phyloP scores from a whole-genome alignment of 305 asterid species.

The Rubia peregrina region DNA sequence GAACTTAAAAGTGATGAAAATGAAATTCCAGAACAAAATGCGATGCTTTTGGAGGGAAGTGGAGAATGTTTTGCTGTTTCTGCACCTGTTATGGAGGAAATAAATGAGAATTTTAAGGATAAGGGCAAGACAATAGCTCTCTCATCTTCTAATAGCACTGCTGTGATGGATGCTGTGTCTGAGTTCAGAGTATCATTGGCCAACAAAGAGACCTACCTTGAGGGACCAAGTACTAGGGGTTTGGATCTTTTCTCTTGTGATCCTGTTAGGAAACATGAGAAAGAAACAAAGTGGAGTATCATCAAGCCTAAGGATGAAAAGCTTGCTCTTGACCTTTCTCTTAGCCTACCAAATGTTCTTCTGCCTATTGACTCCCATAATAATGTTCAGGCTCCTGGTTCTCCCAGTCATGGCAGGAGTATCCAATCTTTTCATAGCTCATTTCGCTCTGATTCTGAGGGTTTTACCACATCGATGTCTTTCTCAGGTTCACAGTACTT shows the following conservation, averaged over 20 bases:
- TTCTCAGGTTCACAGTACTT: conserved; percentile 92
- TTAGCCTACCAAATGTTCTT: conserved; percentile 91
- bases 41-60: conserved; percentile 29
- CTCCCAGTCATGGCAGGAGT: conserved; percentile 85
- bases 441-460: conserved; percentile 71
- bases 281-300: conserved; percentile 36
- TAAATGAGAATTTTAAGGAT: conserved; percentile 38
- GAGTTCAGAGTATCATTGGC: conserved; percentile 29
- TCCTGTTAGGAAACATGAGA: conserved; percentile 67
- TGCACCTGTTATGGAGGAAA: conserved; percentile 28
- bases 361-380: conserved; percentile 68
- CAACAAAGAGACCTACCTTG: conserved; percentile 43
- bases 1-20: conserved; percentile 38
- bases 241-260: conserved; percentile 68
- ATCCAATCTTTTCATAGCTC: conserved; percentile 79
- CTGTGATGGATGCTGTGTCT: conserved; percentile 31
- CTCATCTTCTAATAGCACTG: conserved; percentile 28
- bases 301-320: conserved; percentile 66
- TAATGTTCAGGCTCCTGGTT: conserved; percentile 55
- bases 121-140: conserved; percentile 64
- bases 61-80: conserved; percentile 28
- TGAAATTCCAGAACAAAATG: conserved; percentile 23
- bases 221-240: conserved; percentile 70
- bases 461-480: conserved; percentile 84
- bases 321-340: conserved; percentile 89